Percentiles rank a stretch among this genome's conserved stretches.
Evolutionary conservation across 805 yeast genomes (phyloP).

Genomic region (Kluyveromyces nonfermentans): DNA sequence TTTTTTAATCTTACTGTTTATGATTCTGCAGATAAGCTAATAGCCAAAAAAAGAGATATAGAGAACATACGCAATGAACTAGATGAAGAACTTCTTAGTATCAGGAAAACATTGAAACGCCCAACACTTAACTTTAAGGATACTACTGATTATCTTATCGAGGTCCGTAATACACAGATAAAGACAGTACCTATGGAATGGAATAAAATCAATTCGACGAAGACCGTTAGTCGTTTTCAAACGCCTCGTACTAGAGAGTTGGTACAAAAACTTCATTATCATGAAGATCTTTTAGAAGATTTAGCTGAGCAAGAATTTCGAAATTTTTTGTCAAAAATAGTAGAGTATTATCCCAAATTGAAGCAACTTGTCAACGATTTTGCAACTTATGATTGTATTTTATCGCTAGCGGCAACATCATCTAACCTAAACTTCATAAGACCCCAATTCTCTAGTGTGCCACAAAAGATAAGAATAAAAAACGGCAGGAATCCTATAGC

Average conservation of each 20-base stretch:
- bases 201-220: conserved; percentile 65
- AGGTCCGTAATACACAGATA: conserved; percentile 52
- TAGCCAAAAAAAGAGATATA: conserved; percentile 31
- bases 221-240: conserved; percentile 60
- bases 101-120: conserved; percentile 40
- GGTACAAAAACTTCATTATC: conserved; percentile 47
- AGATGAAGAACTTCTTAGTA: conserved; percentile 39
- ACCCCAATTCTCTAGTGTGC: conserved; percentile 41
- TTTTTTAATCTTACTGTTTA: conserved; percentile 34
- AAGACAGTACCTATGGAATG: conserved; percentile 61
- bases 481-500: conserved; percentile 62
- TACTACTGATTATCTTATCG: conserved; percentile 66
- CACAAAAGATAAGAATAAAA: conserved; percentile 39
- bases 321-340: conserved; percentile 32
- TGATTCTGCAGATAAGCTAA: conserved; percentile 34
- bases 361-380: conserved; percentile 38
- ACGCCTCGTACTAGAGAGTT: conserved; percentile 48
- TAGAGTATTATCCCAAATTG: conserved; percentile 30
- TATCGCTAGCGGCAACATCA: conserved; percentile 58
- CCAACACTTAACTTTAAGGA: conserved; percentile 50
- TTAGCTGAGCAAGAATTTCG: conserved; percentile 22
- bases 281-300: conserved; percentile 39
- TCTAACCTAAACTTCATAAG: conserved; percentile 36
- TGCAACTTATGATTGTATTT: conserved; percentile 54
- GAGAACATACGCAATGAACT: conserved; percentile 38